Conservation (phyloP, 1,139 yeast genomes). For the Geotrichum restrictum region DNA sequence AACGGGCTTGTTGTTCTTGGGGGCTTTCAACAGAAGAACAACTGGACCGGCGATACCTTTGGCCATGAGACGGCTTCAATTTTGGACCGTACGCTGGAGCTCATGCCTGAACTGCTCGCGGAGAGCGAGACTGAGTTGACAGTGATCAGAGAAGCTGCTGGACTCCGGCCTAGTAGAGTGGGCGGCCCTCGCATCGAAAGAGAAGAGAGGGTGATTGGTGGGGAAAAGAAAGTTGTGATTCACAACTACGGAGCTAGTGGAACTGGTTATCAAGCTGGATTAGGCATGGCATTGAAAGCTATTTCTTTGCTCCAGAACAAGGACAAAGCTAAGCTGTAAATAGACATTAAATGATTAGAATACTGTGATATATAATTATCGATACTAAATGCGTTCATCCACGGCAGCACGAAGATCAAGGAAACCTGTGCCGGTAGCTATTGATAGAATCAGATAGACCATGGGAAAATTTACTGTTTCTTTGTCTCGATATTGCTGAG, state of each 20-base stretch:
- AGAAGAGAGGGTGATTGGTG: slow-evolving; percentile 48
- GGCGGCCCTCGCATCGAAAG: slow-evolving; percentile 66
- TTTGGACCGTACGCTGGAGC: slow-evolving; percentile 50
- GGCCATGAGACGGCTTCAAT: slow-evolving; percentile 55
- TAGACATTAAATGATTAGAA: no score
- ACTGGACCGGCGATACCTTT: slow-evolving; percentile 56
- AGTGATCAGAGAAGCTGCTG: slow-evolving; percentile 58
- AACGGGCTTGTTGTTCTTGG: slow-evolving; percentile 62
- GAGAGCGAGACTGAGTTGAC: slow-evolving; percentile 37
- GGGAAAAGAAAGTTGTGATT: slow-evolving; percentile 42
- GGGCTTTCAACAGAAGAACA: slow-evolving; percentile 58
- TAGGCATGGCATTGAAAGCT: slow-evolving; percentile 57
- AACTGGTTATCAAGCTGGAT: slow-evolving; percentile 70
- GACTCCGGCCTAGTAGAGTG: slow-evolving; percentile 63
- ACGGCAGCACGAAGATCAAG: no score
- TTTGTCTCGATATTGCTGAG: no score
- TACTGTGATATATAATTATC: no score
- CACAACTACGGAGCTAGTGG: slow-evolving; percentile 79
- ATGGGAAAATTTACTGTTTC: no score
- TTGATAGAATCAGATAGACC: no score
- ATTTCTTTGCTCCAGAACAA: slow-evolving; percentile 34
- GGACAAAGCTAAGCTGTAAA: not conserved
- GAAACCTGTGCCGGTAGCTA: no score
- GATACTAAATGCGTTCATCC: no score
- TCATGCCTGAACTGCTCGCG: slow-evolving; percentile 49